A percentile compares a stretch with the other conserved stretches of the same genome.
Evolutionary conservation across 164 flowering plant genomes (phyloP).

Genomic region (Aristolochia contorta): DNA sequence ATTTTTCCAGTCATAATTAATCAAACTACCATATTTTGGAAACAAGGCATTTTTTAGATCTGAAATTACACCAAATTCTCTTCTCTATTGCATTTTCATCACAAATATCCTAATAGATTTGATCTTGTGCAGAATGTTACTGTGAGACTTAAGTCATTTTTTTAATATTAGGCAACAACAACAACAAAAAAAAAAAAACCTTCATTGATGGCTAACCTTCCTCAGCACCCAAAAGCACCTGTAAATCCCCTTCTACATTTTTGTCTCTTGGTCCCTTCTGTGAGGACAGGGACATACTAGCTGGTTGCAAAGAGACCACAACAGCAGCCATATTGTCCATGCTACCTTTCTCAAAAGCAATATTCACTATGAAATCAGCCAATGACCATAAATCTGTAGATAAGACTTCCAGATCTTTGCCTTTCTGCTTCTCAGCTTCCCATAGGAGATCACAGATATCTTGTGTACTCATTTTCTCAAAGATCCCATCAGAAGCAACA

Average conservation of each 20-base stretch:
- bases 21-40: no score
- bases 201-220: no score
- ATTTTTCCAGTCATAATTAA: no score
- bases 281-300: constrained; percentile 14
- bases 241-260: constrained; percentile 16
- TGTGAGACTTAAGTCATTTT: no score
- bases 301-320: constrained; percentile 56
- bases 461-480: constrained; percentile 67
- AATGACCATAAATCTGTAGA: constrained; percentile 39
- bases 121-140: no score
- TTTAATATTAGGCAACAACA: no score
- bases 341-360: constrained; percentile 81
- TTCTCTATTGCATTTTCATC: no score
- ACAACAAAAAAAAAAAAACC: no score
- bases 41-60: no score
- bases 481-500: constrained; percentile 91
- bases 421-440: constrained; percentile 35
- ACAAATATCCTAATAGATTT: no score
- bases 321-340: constrained; percentile 88
- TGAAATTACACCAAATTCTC: no score
- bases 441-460: constrained; percentile 85
- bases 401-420: constrained; percentile 20
- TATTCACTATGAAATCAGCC: constrained; percentile 71
- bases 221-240: background rate
- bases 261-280: constrained; percentile 21